Evolutionary conservation across 1,284 basidiomycete genomes (phyloP), one percentile per base, ranked within the genome.

Genomic region (Mycosarcoma maydis): DNA sequence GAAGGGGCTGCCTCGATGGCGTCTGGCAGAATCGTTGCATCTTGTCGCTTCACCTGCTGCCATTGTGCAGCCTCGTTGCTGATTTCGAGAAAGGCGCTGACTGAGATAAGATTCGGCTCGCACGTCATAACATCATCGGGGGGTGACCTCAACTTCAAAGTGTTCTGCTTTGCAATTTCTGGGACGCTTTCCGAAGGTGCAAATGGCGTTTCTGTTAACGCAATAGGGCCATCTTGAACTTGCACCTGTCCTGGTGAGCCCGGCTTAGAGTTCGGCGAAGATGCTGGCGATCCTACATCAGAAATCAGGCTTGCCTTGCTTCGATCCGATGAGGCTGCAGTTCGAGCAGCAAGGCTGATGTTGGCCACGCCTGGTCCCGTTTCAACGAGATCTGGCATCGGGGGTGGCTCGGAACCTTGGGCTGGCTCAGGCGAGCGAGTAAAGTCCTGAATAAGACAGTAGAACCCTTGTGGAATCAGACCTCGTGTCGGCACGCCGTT

Each of bases 391-490:
- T 48, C 46, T 6, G 33, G 41, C 10, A 48, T 50, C 3, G 37
- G 20, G 6, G 52, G 39, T 22, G 51, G 40, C 41, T 67, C 57
- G 22, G 37, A 38, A 10, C 41, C 45, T 3, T 45, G 29, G 7
- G 27, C 46, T 0, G 38, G 44, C 1, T 44, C 47, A 16, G 73
- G 72, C 4, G 72, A 64, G 4, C 54, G 46, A 7, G 72, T 68
- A 41, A 75, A 75, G 43, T 75, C 73, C 17, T 67, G 67, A 19
- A 71, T 62, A 36, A 52, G 53, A 42, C 72, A 74, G 36, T 76
- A 77, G 68, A 72, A 77, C 0, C 75, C 75, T 34, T 57, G 53
- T 3, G 75, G 75, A 30, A 77, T 67, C 13, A 77, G 59, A 9
- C 75, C 75, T 7, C 68, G 42, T 6, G 46, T 57, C 1, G 68